A percentile compares a stretch with the other conserved stretches of the same genome.
These are phyloP conservation scores for Yamadazyma taylorii DNA, from an alignment of 1,139 yeast species.

Conservation along the genomic window DNA sequence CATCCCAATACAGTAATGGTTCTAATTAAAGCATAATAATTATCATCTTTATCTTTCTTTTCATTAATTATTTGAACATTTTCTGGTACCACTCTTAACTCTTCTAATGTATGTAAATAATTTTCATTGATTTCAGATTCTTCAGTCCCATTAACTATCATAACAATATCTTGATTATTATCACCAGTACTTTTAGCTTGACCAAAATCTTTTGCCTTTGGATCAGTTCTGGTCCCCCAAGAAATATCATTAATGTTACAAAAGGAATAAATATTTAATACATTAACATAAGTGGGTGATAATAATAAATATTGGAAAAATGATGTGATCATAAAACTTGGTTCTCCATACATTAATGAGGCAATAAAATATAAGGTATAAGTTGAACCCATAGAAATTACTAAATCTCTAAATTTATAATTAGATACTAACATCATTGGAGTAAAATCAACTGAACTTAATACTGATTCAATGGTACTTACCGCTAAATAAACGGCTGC, in stretches of 20 bases:
- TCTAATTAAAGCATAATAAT: slow-evolving; percentile 47
- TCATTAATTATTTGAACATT: slow-evolving; percentile 20
- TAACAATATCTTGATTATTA: slow-evolving; percentile 63
- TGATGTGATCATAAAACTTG: slow-evolving; percentile 76
- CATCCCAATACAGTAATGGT: slow-evolving; percentile 48
- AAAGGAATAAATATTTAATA: slow-evolving; percentile 78
- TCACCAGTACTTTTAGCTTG: slow-evolving; percentile 57
- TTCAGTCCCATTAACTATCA: slow-evolving; percentile 63
- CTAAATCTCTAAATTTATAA: slow-evolving; percentile 74
- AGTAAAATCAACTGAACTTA: slow-evolving; percentile 44
- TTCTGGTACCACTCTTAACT: slow-evolving; percentile 35
- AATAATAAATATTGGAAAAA: slow-evolving; percentile 68
- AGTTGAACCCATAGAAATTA: slow-evolving; percentile 84
- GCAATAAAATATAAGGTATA: slow-evolving; percentile 78
- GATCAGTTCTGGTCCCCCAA: slow-evolving; percentile 85
- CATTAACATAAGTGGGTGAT: slow-evolving; percentile 76
- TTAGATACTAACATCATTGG: slow-evolving; percentile 56
- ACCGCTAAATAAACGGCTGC: slow-evolving; percentile 86
- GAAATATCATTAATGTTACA: slow-evolving; percentile 85
- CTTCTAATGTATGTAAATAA: slow-evolving; percentile 52
- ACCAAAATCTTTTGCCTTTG: slow-evolving; percentile 65
- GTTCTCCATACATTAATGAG: slow-evolving; percentile 72
- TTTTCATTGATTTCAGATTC: slow-evolving; percentile 57
- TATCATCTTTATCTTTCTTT: slow-evolving; percentile 34
- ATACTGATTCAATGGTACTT: slow-evolving; percentile 52